Conservation (phyloP, 2,329 filamentous ascomycete species). For the Colletotrichum cereale region DNA sequence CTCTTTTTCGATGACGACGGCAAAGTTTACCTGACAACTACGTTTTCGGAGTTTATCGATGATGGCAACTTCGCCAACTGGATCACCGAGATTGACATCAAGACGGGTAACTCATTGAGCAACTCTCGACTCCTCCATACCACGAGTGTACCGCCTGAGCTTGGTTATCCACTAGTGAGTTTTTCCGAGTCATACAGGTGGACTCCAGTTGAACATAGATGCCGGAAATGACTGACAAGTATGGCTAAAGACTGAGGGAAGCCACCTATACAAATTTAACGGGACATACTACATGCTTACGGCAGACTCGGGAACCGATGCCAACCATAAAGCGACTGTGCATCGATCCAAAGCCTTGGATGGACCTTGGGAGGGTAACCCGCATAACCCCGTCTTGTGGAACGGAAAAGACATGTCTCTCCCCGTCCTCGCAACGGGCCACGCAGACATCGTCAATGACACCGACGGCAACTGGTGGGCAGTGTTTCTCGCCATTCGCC, state of each 20-base stretch:
- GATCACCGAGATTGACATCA: slow-evolving; percentile 40
- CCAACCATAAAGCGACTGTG: slow-evolving; percentile 36
- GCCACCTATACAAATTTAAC: slow-evolving; percentile 40
- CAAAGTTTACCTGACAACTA: slow-evolving; percentile 34
- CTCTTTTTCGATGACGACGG: slow-evolving; percentile 40
- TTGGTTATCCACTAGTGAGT: slow-evolving; percentile 52
- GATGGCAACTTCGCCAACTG: slow-evolving; percentile 40
- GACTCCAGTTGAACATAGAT: slow-evolving; percentile 46
- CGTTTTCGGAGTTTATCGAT: slow-evolving; percentile 34
- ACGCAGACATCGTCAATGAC: slow-evolving; percentile 38
- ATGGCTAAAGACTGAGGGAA: slow-evolving; percentile 40
- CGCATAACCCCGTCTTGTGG: slow-evolving; percentile 38
- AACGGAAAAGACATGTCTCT: slow-evolving; percentile 39
- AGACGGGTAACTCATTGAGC: slow-evolving; percentile 38
- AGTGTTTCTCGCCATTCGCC: slow-evolving; percentile 38
- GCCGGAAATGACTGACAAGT: slow-evolving; percentile 55
- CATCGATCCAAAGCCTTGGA: slow-evolving; percentile 30
- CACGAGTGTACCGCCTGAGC: slow-evolving; percentile 36
- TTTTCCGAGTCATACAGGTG: slow-evolving; percentile 47
- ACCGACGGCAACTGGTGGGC: slow-evolving; percentile 39
- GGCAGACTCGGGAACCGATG: slow-evolving; percentile 38
- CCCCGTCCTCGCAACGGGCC: slow-evolving; percentile 38
- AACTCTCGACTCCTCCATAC: slow-evolving; percentile 37
- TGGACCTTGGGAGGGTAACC: slow-evolving; percentile 38
- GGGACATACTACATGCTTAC: slow-evolving; percentile 41